Evolutionary conservation across 2,329 filamentous ascomycete species (phyloP), one percentile per base, ranked within the genome.

Genomic region (Blumeria hordei): DNA sequence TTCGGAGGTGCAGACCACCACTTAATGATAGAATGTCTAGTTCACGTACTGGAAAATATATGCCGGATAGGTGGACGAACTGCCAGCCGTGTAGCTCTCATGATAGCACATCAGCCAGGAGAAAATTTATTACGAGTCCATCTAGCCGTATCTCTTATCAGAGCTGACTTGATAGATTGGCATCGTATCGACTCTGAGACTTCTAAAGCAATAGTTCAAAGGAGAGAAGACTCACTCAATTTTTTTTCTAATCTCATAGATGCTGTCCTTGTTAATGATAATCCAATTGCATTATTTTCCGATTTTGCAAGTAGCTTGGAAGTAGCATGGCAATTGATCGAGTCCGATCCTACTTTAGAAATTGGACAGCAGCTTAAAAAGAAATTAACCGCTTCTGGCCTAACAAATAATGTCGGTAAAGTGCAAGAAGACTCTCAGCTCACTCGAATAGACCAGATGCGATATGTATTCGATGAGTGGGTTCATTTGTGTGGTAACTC

Each of bases 391-490:
- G 72, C 77, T 59, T 71, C 72, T 54, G 71, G 74, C 12, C 69
- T 76, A 43, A 70, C 70, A 5, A 66, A 86, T 71, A 69, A 75
- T 70, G 7, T 58, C 65, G 58, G 74, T 59, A 67, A 73, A 55
- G 67, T 73, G 54, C 69, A 72, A 34, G 77, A 74, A 21, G 77
- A 81, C 56, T 74, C 78, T 53, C 68, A 72, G 14, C 67, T 70
- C 41, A 72, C 77, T 35, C 81, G 81, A 60, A 78, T 81, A 58
- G 86, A 94, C 58, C 87, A 95, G 66, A 79, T 94, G 69, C 87
- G 93, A 62, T 96, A 98, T 65, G 76, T 95, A 18, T 95, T 98
- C 63, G 88, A 90, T 45, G 92, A 98, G 69, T 98, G 92, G 92
- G 77, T 90, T 33, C 80, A 83, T 57, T 75, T 95, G 7, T 83